phyloP scores from a whole-genome alignment of 2,329 filamentous ascomycete species.

The Aspergillus quadrilineatus region DNA sequence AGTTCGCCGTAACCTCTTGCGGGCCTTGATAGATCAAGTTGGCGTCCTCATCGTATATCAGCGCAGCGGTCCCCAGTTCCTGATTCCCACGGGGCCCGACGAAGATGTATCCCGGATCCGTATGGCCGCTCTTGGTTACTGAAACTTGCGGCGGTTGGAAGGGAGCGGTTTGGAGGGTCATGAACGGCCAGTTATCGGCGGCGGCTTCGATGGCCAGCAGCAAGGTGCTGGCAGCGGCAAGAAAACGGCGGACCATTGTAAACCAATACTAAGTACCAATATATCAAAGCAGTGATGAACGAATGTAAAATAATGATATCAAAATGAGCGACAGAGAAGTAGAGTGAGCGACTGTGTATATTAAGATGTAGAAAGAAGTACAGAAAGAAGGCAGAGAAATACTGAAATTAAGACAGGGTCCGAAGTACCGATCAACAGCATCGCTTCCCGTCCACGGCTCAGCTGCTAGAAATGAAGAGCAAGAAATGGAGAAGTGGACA shows the following conservation, averaged over 20 bases:
- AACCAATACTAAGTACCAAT: neutral
- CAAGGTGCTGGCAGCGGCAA: slow-evolving; percentile 17
- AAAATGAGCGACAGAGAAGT: neutral
- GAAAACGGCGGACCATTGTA: slow-evolving; percentile 14
- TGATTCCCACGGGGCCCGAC: slow-evolving; percentile 32
- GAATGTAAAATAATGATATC: neutral
- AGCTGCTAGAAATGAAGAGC: neutral
- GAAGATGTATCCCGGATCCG: slow-evolving; percentile 37
- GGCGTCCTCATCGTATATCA: slow-evolving; percentile 39
- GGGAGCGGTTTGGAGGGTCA: slow-evolving; percentile 17
- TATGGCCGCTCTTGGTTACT: slow-evolving; percentile 31
- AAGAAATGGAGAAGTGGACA: neutral
- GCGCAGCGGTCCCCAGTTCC: slow-evolving; percentile 28
- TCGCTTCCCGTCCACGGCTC: neutral
- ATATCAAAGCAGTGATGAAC: neutral
- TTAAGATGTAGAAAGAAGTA: neutral
- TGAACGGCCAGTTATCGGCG: slow-evolving; percentile 23
- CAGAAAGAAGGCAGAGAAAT: neutral
- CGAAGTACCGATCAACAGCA: slow-evolving; percentile 5
- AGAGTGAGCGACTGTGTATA: slow-evolving; percentile 1
- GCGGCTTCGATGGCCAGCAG: slow-evolving; percentile 17
- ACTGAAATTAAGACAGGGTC: neutral
- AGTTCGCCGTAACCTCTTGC: slow-evolving; percentile 32
- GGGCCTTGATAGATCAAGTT: slow-evolving; percentile 39
- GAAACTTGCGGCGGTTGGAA: slow-evolving; percentile 30